phyloP scores from a whole-genome alignment of 2,329 filamentous ascomycete genomes.

The Penicillium sp. region DNA sequence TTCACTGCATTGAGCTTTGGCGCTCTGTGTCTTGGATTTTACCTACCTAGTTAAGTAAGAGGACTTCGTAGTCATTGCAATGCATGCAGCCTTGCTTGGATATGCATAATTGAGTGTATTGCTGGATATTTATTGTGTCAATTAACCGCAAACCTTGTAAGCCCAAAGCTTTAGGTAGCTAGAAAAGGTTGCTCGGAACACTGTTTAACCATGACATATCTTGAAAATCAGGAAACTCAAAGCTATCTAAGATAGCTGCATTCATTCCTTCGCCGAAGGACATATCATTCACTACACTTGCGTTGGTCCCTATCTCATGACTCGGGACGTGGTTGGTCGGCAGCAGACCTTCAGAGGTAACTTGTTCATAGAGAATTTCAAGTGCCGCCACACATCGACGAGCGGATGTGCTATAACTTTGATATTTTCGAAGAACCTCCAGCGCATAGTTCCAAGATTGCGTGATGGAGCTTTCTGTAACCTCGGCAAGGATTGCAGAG shows the following conservation, averaged over 20 bases:
- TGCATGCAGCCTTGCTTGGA: too few species aligned
- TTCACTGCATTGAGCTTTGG: conserved; percentile 29
- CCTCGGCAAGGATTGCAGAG: conserved; percentile 21
- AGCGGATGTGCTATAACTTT: conserved; percentile 27
- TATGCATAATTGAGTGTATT: background rate
- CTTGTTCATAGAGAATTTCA: conserved; percentile 26
- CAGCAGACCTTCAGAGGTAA: conserved; percentile 16
- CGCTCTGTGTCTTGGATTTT: background rate
- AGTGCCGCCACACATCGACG: conserved; percentile 27
- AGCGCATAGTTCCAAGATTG: conserved; percentile 26
- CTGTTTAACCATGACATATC: conserved; percentile 32
- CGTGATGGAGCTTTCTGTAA: conserved; percentile 19
- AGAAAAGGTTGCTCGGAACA: conserved; percentile 27
- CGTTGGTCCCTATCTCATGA: background rate
- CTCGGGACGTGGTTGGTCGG: background rate
- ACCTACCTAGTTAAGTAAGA: too few species aligned
- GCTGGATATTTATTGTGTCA: background rate
- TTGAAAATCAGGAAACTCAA: conserved; percentile 26
- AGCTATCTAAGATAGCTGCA: conserved; percentile 18
- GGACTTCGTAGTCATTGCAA: background rate
- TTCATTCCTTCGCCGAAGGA: conserved; percentile 24
- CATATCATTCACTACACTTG: conserved; percentile 16
- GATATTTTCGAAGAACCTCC: conserved; percentile 26
- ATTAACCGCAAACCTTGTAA: background rate
- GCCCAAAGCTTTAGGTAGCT: background rate